Evolutionary conservation across 306 rosid genomes (phyloP), one percentile per base, ranked within the genome.

Genomic region (Trifolium subterraneum): DNA sequence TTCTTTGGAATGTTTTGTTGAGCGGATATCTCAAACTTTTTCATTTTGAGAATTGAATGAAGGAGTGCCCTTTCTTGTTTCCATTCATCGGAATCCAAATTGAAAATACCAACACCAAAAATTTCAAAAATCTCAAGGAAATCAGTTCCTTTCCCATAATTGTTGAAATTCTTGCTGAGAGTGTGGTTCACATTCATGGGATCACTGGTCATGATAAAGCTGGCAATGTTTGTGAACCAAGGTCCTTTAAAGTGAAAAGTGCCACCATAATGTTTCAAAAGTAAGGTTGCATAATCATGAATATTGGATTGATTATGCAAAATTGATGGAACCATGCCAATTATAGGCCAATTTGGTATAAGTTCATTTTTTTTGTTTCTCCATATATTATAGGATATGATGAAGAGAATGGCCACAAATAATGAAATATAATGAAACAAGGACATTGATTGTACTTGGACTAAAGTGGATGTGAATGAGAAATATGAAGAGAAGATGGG

Each of bases 131-230:
- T 68, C 6, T 80, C 83, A 27, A 10, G 38, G 23, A 60, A 29
- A 42, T 60, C 6, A 0, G 15, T 7, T 19, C 83, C 76, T 42
- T 74, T 80, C 0, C 69, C 59, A 31, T 80, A 80, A 63, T 73
- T 67, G 58, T 1, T 13, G 14, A 73, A 73, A 2, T 73, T 67
- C 48, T 36, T 80, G 52, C 76, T 68, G 0, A 67, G 47, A 2
- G 60, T 38, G 44, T 74, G 76, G 13, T 80, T 52, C 15, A 87
- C 73, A 13, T 87, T 87, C 18, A 41, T 25, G 9, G 86, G 86
- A 50, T 87, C 81, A 0, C 68, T 36, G n/a, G n/a, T n/a, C n/a
- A n/a, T n/a, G n/a, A n/a, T n/a, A n/a, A n/a, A n/a, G n/a, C n/a
- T n/a, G n/a, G n/a, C n/a, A n/a, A n/a, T n/a, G n/a, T n/a, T n/a